Evolutionary conservation across 768 basidiomycete species (phyloP), one percentile per base, ranked within the genome.

Genomic region (Leccinum uliginosum): DNA sequence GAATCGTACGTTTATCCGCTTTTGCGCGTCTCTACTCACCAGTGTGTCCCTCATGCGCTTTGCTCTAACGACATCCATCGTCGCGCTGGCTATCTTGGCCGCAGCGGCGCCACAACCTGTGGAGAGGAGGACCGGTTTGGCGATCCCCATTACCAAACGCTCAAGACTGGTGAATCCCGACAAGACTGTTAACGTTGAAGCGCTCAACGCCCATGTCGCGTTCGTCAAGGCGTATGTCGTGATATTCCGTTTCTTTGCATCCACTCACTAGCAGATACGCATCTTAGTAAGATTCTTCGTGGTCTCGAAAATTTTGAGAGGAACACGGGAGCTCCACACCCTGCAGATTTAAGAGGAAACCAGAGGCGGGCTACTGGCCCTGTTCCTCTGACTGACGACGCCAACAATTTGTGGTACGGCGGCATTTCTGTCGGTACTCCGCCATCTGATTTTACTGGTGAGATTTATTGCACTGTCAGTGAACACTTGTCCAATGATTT

Each of bases 91-190:
- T 9, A 24, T 50, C 24, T 55, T 56, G 24, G 50, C 43, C 10
- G 40, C 59, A 15, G 59, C 63, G 1, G 46, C 26, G 24, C 62
- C 62, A 12, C 56, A 35, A 3, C 44, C 53, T 2, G 29, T 5
- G 14, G 11, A 10, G 15, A 19, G 10, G 24, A 51, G 12, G 4
- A 17, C 6, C 17, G 53, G 62, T 17, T 32, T 12, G 0, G 49
- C 58, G 9, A 56, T 65, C 23, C 55, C 62, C 7, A 56, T 63
- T 50, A 21, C 23, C 9, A 63, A 62, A 46, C 62, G 51, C 4
- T 43, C 57, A 5, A 8, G 17, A 2, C 19, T 59, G 3, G 12
- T 51, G 6, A 61, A 65, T 24, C 26, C 30, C 15, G 57, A 59
- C 60, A 55, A 44, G 6, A 55, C 24, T 24, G 55, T 59, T 2